These are phyloP conservation scores for Microbotryomycetes sp. DNA, from an alignment of 1,284 basidiomycete species.

Conservation along the genomic window DNA sequence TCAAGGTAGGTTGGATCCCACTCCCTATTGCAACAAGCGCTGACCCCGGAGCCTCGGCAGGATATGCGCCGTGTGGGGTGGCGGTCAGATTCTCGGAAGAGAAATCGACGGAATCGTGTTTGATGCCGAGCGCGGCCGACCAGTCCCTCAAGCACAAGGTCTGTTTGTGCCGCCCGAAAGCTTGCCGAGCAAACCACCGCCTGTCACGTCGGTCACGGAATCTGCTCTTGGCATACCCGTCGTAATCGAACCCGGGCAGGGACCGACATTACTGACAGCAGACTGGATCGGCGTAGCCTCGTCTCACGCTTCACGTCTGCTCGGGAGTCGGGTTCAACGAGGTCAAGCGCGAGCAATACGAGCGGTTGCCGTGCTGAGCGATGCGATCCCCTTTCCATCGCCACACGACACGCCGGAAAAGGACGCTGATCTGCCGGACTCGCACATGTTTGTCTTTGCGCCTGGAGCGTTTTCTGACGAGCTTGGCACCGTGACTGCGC, in stretches of 20 bases:
- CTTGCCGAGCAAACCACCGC: slow-evolving; percentile 8
- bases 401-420: slow-evolving; percentile 35
- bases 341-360: slow-evolving; percentile 46
- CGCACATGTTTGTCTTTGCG: slow-evolving; percentile 65
- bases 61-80: slow-evolving; percentile 73
- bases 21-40: background rate
- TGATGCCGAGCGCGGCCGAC: slow-evolving; percentile 1
- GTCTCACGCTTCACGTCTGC: slow-evolving; percentile 49
- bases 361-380: slow-evolving; percentile 61
- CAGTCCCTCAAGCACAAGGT: slow-evolving; percentile 15
- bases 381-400: slow-evolving; percentile 44
- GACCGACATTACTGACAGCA: slow-evolving; percentile 47
- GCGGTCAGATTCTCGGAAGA: slow-evolving; percentile 74
- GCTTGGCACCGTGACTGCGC: slow-evolving; percentile 56
- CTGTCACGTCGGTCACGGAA: background rate
- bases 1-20: slow-evolving; percentile 48
- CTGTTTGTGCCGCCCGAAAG: slow-evolving; percentile 13
- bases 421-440: slow-evolving; percentile 29
- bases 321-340: slow-evolving; percentile 16
- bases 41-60: slow-evolving; percentile 42
- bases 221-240: slow-evolving; percentile 17
- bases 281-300: slow-evolving; percentile 44
- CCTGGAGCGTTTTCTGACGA: slow-evolving; percentile 53
- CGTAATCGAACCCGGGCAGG: slow-evolving; percentile 26
- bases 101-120: slow-evolving; percentile 46